A percentile compares a stretch with the other conserved stretches of the same genome.
phyloP scores from a whole-genome alignment of 768 basidiomycete species.

The Ephemerocybe angulata region DNA sequence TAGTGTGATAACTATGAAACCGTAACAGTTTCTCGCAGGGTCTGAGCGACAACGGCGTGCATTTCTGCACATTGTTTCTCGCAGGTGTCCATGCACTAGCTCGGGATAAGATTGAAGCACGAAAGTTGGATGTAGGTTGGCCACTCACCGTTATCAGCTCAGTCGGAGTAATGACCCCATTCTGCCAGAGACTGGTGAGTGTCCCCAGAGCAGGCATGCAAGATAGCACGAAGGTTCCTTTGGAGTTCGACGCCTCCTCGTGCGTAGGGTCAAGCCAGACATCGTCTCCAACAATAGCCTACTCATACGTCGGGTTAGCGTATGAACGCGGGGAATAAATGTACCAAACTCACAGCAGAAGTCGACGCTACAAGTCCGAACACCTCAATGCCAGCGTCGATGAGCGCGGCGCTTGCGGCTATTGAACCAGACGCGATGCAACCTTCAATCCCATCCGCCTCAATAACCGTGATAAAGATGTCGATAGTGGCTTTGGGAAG shows the following conservation, averaged over 20 bases:
- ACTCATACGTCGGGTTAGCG: slow-evolving; percentile 6
- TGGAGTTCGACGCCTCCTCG: slow-evolving; percentile 54
- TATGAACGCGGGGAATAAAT: neutral
- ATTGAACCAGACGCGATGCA: slow-evolving; percentile 83
- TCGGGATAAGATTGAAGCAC: no score
- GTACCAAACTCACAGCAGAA: slow-evolving; percentile 54
- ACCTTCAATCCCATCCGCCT: slow-evolving; percentile 88
- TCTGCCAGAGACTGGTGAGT: slow-evolving; percentile 84
- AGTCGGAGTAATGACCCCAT: slow-evolving; percentile 57
- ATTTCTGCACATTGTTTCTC: slow-evolving; percentile 70
- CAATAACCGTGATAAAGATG: slow-evolving; percentile 84
- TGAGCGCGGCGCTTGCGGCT: slow-evolving; percentile 87
- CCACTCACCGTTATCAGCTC: slow-evolving; percentile 58
- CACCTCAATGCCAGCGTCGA: slow-evolving; percentile 92
- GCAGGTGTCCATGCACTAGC: slow-evolving; percentile 71
- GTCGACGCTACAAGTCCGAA: slow-evolving; percentile 83
- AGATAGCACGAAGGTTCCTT: slow-evolving; percentile 71
- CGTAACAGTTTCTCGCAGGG: slow-evolving; percentile 53
- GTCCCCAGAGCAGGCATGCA: slow-evolving; percentile 86
- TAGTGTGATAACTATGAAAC: slow-evolving; percentile 5
- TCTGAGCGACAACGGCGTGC: slow-evolving; percentile 70
- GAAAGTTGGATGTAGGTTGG: no score
- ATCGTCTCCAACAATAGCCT: slow-evolving; percentile 57
- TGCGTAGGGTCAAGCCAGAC: slow-evolving; percentile 81
- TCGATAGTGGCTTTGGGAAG: slow-evolving; percentile 96